A percentile compares a stretch with the other conserved stretches of the same genome.
Conservation (phyloP, 2,329 filamentous ascomycete genomes). For the Bipolaris oryzae region DNA sequence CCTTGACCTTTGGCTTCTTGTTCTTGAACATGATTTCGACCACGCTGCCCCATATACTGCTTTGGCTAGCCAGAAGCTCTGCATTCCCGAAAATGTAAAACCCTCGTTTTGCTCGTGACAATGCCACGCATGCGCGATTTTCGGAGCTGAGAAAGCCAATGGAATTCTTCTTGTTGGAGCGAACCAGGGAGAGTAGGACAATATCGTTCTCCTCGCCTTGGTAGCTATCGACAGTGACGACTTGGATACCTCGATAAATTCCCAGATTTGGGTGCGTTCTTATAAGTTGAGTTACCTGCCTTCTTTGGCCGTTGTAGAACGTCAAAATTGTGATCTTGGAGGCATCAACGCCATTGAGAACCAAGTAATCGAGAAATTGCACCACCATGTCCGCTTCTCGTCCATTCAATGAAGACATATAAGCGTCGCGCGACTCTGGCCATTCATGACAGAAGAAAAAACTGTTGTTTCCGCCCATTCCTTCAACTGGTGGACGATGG, state of each 20-base stretch:
- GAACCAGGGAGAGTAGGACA: constrained; percentile 78
- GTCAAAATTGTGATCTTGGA: constrained; percentile 78
- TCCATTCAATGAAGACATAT: constrained; percentile 71
- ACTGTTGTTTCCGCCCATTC: constrained; percentile 66
- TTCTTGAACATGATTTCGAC: constrained; percentile 52
- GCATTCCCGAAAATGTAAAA: constrained; percentile 87
- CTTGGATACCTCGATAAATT: constrained; percentile 53
- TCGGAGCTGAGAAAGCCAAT: constrained; percentile 77
- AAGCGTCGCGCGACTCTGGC: constrained; percentile 67
- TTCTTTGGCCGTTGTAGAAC: constrained; percentile 86
- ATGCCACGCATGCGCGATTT: constrained; percentile 66
- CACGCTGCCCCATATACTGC: constrained; percentile 60
- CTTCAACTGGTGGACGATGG: constrained; percentile 61
- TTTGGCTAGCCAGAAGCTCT: constrained; percentile 55
- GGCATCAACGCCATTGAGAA: constrained; percentile 66
- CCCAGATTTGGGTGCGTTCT: constrained; percentile 51
- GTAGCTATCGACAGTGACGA: constrained; percentile 85
- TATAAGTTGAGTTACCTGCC: constrained; percentile 62
- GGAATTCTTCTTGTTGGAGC: constrained; percentile 63
- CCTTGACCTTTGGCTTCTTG: constrained; percentile 45
- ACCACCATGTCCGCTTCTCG: constrained; percentile 78
- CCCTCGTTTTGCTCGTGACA: constrained; percentile 74
- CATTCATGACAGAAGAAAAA: constrained; percentile 70
- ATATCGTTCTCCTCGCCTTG: constrained; percentile 87
- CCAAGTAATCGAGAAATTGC: constrained; percentile 72